Evolutionary conservation across 164 flowering plant species (phyloP), one percentile per base, ranked within the genome.

Genomic region (Macadamia tetraphylla): DNA sequence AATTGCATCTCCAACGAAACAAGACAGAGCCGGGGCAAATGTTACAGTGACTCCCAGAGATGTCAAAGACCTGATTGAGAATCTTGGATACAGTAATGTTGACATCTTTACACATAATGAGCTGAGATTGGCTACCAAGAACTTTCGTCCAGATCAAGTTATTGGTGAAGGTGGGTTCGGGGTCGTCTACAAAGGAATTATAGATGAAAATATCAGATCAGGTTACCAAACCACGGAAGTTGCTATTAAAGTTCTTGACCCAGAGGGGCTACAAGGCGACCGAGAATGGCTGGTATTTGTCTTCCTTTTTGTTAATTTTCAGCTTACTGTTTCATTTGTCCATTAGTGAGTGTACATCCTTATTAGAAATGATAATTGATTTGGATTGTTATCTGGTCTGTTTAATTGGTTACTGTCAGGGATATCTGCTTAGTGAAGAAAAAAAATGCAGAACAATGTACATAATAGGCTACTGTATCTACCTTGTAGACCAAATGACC

Each of bases 101-200:
- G 88, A 87, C 74, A 85, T 82, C 57, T 94, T 94, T 72, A 82
- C 92, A 30, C 91, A 91, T 70, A 82, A 80, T 35, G 96, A 94
- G 78, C 84, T 88, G 93, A 84, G 77, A 62, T 29, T 88, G 67
- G 93, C 96, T 13, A 94, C 97, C 43, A 94, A 88, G 76, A 84
- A 81, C 63, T 94, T 94, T 80, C 81, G 93, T 29, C 91, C 91
- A 29, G 89, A 88, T 78, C 83, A 81, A 55, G 86, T 88, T 57
- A 83, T 94, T 10, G 98, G 98, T 23, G 97, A 94, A 75, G 98
- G 98, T 43, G 98, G 98, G 0, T 94, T 94, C 78, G 98, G 98
- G 58, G 76, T 86, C 61, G 98, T 94, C 23, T 91, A 94, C 72
- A 88, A 83, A 82, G 98, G 98, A 62, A 68, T 84, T 63, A 73